These are phyloP conservation scores for Arachnopeziza araneosa DNA, from an alignment of 2,329 filamentous ascomycete genomes.

Conservation along the genomic window DNA sequence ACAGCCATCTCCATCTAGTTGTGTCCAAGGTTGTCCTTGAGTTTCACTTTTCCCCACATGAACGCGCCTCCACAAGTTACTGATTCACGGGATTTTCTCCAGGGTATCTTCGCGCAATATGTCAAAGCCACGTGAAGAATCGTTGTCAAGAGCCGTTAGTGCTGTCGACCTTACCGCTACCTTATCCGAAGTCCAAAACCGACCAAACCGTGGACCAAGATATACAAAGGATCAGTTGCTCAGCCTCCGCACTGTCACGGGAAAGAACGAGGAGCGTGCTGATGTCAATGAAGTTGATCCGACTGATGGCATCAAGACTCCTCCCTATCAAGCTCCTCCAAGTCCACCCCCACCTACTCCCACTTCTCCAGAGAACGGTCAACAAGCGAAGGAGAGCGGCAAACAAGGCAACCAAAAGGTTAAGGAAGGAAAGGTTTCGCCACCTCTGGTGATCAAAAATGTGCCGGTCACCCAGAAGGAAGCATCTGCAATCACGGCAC, in stretches of 20 bases:
- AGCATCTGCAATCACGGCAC: not conserved
- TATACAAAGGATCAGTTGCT: conserved; percentile 21
- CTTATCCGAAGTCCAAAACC: conserved; percentile 4
- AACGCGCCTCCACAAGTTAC: not conserved
- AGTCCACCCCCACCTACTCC: conserved; percentile 18
- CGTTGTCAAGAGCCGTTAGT: conserved; percentile 21
- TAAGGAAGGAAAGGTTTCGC: not conserved
- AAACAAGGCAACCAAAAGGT: not conserved
- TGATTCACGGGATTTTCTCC: not conserved
- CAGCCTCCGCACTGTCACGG: conserved; percentile 8
- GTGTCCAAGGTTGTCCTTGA: not conserved
- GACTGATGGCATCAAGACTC: conserved; percentile 13
- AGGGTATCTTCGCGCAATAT: not conserved
- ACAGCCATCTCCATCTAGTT: not conserved
- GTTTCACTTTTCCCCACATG: not conserved
- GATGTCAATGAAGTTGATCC: conserved; percentile 4
- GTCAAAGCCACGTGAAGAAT: conserved; percentile 5
- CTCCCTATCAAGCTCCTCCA: conserved; percentile 7
- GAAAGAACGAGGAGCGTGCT: conserved; percentile 12
- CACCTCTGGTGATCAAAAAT: not conserved
- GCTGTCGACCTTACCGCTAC: conserved; percentile 21
- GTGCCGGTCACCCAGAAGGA: not conserved
- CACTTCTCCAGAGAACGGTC: not conserved
- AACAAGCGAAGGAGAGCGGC: not conserved
- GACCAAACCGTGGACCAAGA: conserved; percentile 1